Evolutionary conservation across 495 filamentous ascomycete species (phyloP), one percentile per base, ranked within the genome.

Genomic region (Neurospora pannonica): DNA sequence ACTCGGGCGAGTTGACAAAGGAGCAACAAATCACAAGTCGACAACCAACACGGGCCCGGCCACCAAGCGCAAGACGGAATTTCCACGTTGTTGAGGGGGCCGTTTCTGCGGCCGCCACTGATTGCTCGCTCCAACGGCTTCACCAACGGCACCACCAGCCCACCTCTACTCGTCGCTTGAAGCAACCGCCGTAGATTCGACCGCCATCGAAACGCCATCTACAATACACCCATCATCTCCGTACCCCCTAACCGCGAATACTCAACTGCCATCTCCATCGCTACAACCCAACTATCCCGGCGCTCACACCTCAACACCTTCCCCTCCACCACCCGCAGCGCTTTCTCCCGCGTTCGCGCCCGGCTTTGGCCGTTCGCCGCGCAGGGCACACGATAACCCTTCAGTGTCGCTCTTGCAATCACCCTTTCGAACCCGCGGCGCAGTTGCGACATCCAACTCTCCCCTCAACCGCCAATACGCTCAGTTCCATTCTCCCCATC

Each of bases 371-470:
- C 39, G 70, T 46, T 75, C 77, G 71, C 78, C 82, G 78, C 82
- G 83, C 75, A 83, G 81, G 77, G 84, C 82, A 71, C 75, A 82
- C 72, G 82, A 78, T 74, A 80, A 76, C 71, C 76, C 81, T 48
- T 79, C 77, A 42, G 78, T 82, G 73, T 78, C 74, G 67, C 78
- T 82, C 72, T 77, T 81, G 48, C 81, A 80, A 71, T 82, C 84
- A 28, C 84, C 85, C 71, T 86, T 89, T 74, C 85, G 84, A 74
- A 85, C 78, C 77, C 81, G 81, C 75, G 77, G 78, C 48, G 79
- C 77, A 74, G 75, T 76, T 62, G 74, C 73, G 15, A 24, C 74
- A 4, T 67, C 70, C 71, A 37, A 75, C 42, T 70, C 77, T 43
- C 48, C 74, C 24, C 28, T 76, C 6, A 76, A 79, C 48, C 79